Conservation (phyloP, 352 stramenopile species). For the Thalassiosira sp. region DNA sequence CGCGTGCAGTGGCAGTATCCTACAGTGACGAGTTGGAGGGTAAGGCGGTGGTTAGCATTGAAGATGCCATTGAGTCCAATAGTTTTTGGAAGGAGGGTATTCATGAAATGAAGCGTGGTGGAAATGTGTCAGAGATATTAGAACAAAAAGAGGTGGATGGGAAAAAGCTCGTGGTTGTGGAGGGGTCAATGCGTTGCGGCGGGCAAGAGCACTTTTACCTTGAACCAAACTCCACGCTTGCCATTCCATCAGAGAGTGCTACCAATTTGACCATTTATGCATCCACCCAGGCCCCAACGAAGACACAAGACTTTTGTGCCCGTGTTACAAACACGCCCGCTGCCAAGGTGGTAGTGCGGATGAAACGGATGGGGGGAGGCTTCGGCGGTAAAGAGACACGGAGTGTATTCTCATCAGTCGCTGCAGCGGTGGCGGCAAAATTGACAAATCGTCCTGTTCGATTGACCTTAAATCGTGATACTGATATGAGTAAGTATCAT, state of each 20-base stretch:
- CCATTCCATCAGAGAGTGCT: slow-evolving; percentile 82
- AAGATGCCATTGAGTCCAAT: slow-evolving; percentile 91
- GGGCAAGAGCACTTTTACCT: slow-evolving; percentile 97
- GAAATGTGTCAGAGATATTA: slow-evolving; percentile 80
- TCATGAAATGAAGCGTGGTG: slow-evolving; percentile 86
- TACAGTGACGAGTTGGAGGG: slow-evolving; percentile 86
- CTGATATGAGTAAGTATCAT: slow-evolving; percentile 97
- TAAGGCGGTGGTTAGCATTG: slow-evolving; percentile 90
- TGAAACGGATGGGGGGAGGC: slow-evolving; percentile 94
- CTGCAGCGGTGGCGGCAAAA: slow-evolving; percentile 89
- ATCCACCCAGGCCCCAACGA: slow-evolving; percentile 92
- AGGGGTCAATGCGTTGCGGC: slow-evolving; percentile 88
- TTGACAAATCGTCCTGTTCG: slow-evolving; percentile 88
- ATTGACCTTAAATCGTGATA: slow-evolving; percentile 90
- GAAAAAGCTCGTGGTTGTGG: slow-evolving; percentile 68
- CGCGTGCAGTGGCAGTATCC: slow-evolving; percentile 86
- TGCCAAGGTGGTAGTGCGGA: slow-evolving; percentile 88
- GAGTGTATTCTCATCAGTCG: slow-evolving; percentile 89
- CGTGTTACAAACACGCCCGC: slow-evolving; percentile 89
- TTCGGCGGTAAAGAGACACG: slow-evolving; percentile 96
- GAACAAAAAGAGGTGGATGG: slow-evolving; percentile 61
- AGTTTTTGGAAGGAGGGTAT: slow-evolving; percentile 88
- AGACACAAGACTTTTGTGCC: slow-evolving; percentile 90
- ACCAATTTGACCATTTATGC: slow-evolving; percentile 90
- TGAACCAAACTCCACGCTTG: slow-evolving; percentile 83